These are phyloP conservation scores for Pholiota adiposa DNA, from an alignment of 1,284 basidiomycete genomes.

Conservation along the genomic window DNA sequence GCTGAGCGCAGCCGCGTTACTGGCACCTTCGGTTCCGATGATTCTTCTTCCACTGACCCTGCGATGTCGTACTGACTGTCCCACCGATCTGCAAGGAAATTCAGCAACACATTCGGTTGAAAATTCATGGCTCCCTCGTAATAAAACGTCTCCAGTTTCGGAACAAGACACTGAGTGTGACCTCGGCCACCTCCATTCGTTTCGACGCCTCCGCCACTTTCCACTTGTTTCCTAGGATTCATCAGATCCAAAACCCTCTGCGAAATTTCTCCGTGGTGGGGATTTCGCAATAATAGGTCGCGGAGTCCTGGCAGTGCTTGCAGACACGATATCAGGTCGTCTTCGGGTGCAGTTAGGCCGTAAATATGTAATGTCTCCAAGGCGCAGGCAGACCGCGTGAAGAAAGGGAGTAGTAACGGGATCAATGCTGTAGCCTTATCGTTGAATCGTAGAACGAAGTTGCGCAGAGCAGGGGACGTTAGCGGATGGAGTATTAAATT, in stretches of 20 bases:
- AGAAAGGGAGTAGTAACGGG: slow-evolving; percentile 12
- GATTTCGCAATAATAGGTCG: no score
- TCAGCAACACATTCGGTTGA: slow-evolving; percentile 8
- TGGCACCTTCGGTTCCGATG: no score
- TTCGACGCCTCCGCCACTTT: slow-evolving; percentile 14
- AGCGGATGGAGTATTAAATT: no score
- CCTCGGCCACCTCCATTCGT: neutral
- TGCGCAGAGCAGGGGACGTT: slow-evolving; percentile 17
- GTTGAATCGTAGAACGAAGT: slow-evolving; percentile 20
- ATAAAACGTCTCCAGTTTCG: slow-evolving; percentile 17
- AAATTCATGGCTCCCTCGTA: slow-evolving; percentile 21
- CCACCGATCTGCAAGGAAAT: slow-evolving; percentile 20
- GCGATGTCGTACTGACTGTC: neutral
- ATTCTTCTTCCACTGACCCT: no score
- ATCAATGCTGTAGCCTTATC: slow-evolving; percentile 13
- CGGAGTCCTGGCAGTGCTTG: no score
- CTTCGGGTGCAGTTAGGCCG: slow-evolving; percentile 19
- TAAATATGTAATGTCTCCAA: slow-evolving; percentile 20
- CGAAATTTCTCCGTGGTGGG: neutral
- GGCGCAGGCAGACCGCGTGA: slow-evolving; percentile 15
- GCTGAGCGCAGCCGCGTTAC: no score
- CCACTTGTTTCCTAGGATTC: slow-evolving; percentile 7
- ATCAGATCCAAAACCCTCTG: slow-evolving; percentile 18
- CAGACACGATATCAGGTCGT: slow-evolving; percentile 16
- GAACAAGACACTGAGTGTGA: slow-evolving; percentile 9